These are phyloP conservation scores for Nigrospora sphaerica DNA, from an alignment of 2,329 filamentous ascomycete species.

Conservation along the genomic window DNA sequence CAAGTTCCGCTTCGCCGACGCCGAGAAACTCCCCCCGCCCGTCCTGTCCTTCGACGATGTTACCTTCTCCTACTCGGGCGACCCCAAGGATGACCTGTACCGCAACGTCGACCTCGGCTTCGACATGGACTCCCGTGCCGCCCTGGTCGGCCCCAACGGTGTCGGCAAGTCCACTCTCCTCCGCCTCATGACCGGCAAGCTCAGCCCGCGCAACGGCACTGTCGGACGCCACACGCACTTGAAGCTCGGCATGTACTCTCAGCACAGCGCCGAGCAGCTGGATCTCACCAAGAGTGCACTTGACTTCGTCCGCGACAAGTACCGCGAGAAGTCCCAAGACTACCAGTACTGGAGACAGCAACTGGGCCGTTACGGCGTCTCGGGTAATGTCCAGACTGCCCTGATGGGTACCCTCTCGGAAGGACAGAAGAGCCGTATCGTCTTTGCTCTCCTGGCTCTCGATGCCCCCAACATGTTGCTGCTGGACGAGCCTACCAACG, in stretches of 20 bases:
- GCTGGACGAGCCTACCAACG: conserved; percentile 98
- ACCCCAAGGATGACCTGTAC: conserved; percentile 86
- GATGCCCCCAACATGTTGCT: conserved; percentile 96
- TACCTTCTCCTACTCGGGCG: conserved; percentile 94
- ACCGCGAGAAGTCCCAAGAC: conserved; percentile 80
- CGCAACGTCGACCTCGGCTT: conserved; percentile 96
- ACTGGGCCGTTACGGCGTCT: conserved; percentile 89
- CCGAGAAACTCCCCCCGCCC: conserved; percentile 97
- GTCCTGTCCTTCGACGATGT: conserved; percentile 96
- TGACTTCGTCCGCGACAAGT: conserved; percentile 97
- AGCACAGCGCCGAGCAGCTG: conserved; percentile 97
- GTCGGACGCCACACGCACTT: conserved; percentile 94
- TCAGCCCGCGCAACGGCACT: conserved; percentile 73
- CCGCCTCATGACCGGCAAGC: conserved; percentile 91
- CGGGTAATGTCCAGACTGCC: conserved; percentile 88
- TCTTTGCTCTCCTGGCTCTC: conserved; percentile 92
- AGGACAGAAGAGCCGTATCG: conserved; percentile 95
- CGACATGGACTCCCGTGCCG: conserved; percentile 98
- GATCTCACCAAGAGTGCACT: conserved; percentile 96
- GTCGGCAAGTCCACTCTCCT: conserved; percentile 97
- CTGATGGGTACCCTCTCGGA: conserved; percentile 97
- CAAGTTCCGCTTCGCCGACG: conserved; percentile 96
- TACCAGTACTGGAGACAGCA: conserved; percentile 99
- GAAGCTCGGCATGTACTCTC: conserved; percentile 96
- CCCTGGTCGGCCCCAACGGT: conserved; percentile 96